Evolutionary conservation across 768 basidiomycete species (phyloP).

Genomic region (Cystobasidiopsis lactophilus): DNA sequence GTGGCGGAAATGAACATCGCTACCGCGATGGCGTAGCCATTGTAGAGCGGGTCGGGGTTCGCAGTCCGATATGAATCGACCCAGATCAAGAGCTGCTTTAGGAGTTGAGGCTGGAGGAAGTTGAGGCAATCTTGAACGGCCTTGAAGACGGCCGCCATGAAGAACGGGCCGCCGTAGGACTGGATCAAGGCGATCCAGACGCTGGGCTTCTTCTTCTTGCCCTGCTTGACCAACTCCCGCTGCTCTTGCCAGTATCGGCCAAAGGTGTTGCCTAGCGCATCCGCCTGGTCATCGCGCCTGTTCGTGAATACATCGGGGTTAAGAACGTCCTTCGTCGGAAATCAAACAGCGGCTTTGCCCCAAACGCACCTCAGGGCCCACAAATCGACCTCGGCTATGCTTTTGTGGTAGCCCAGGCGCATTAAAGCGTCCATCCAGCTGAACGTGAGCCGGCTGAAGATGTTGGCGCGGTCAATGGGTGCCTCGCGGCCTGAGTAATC

Average conservation of each 20-base stretch:
- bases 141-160: slow-evolving; percentile 25
- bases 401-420: slow-evolving; percentile 27
- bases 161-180: slow-evolving; percentile 59
- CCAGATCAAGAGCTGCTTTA: slow-evolving; percentile 55
- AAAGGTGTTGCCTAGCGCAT: background rate
- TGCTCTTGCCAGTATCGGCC: slow-evolving; percentile 4
- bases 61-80: slow-evolving; percentile 49
- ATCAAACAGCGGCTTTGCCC: slow-evolving; percentile 43
- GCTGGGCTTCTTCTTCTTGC: slow-evolving; percentile 27
- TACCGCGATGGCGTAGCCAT: slow-evolving; percentile 54
- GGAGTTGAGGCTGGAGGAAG: slow-evolving; percentile 69
- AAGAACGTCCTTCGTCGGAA: slow-evolving; percentile 40
- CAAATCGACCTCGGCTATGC: slow-evolving; percentile 67
- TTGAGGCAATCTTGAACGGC: slow-evolving; percentile 48
- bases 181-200: slow-evolving; percentile 52
- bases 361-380: slow-evolving; percentile 54
- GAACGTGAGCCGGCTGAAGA: slow-evolving; percentile 36
- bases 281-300: slow-evolving; percentile 1
- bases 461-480: slow-evolving; percentile 16
- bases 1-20: slow-evolving; percentile 63
- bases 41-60: slow-evolving; percentile 28
- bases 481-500: slow-evolving; percentile 1
- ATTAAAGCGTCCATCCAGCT: slow-evolving; percentile 61
- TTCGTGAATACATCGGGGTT: slow-evolving; percentile 20
- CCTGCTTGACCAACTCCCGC: slow-evolving; percentile 5